Percentiles rank a stretch among this genome's conserved stretches.
These are phyloP conservation scores for Diutina scorzettiae DNA, from an alignment of 1,139 yeast genomes.

Conservation along the genomic window DNA sequence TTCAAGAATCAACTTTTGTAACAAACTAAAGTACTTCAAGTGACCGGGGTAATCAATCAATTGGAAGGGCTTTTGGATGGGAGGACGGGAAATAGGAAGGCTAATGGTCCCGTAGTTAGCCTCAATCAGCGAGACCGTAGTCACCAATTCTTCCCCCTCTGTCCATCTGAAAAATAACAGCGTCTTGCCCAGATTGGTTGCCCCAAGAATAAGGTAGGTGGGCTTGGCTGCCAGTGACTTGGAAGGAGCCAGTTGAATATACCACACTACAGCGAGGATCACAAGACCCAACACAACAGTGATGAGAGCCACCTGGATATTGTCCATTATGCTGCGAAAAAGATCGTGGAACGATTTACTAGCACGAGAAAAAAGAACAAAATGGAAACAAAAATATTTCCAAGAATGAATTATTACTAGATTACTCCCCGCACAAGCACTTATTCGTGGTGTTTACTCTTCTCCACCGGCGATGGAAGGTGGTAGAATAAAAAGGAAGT, in stretches of 20 bases:
- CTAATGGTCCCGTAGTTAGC: slow-evolving; percentile 20
- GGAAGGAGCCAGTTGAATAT: slow-evolving; percentile 8
- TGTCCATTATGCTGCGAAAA: no score
- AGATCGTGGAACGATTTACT: no score
- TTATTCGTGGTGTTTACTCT: no score
- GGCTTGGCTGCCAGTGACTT: slow-evolving; percentile 21
- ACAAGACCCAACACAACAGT: slow-evolving; percentile 14
- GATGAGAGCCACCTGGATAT: slow-evolving; percentile 12
- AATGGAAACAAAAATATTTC: no score
- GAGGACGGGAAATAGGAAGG: slow-evolving; percentile 24
- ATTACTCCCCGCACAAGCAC: no score
- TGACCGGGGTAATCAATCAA: slow-evolving; percentile 84
- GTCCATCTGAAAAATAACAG: slow-evolving; percentile 33
- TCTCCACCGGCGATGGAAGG: no score
- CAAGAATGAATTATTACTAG: no score
- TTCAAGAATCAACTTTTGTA: slow-evolving; percentile 29
- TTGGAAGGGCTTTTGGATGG: slow-evolving; percentile 26
- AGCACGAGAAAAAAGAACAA: no score
- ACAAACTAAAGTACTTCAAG: slow-evolving; percentile 47
- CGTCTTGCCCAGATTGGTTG: slow-evolving; percentile 68
- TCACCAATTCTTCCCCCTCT: slow-evolving; percentile 9
- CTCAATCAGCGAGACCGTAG: slow-evolving; percentile 34
- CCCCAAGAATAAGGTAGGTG: slow-evolving; percentile 62
- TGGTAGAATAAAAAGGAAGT: no score
- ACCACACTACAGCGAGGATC: slow-evolving; percentile 11